Base-by-base conservation (phyloP, 305 asterid species). In the Euphrasia arctica region DNA sequence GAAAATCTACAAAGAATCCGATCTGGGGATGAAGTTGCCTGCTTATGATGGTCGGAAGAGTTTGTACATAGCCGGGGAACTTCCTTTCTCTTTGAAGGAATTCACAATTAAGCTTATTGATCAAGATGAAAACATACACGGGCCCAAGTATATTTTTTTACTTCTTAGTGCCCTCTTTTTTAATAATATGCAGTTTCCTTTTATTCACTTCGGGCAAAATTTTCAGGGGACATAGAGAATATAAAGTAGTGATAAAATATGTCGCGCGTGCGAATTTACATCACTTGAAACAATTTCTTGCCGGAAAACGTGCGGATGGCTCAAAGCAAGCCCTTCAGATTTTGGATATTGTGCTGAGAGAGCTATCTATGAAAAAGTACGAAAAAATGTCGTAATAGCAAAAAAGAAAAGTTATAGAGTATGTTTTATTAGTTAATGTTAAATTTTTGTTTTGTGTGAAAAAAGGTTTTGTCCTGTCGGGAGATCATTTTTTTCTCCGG, bases 31-130 rank as follows among this genome's bases (percentile, higher is more conserved):
- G 90, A 85, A 85, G 78, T 69, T 94, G 63, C 99, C 98, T 13
- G 99, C 97, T 47, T 94, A 88, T 80, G 99, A 94, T 83, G 99
- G 99, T 47, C 73, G 96, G 61, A 94, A 85, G 79, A 82, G 91
- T 77, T 80, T 90, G 22, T 94, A 88, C 81, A 88, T 97, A 27
- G 98, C 99, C 64, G 99, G 99, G 10, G 91, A 91, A 77, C 97
- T 94, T 74, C 99, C 99, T 54, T 94, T 91, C 79, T 69, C 81
- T 62, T 78, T 87, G 93, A 90, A 88, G 82, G 99, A 94, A 78
- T 94, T 94, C 78, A 77, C 72, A 3, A 63, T 94, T 72, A 86
- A 84, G 81, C 88, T 91, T 58, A 58, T 86, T 5, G 96, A 91
- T 74, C 95, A 91, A 56, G 96, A 85, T 11, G 95, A 85, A 75